Base-by-base conservation (phyloP, 2,329 filamentous ascomycete species). In the Cryphonectria parasitica region DNA sequence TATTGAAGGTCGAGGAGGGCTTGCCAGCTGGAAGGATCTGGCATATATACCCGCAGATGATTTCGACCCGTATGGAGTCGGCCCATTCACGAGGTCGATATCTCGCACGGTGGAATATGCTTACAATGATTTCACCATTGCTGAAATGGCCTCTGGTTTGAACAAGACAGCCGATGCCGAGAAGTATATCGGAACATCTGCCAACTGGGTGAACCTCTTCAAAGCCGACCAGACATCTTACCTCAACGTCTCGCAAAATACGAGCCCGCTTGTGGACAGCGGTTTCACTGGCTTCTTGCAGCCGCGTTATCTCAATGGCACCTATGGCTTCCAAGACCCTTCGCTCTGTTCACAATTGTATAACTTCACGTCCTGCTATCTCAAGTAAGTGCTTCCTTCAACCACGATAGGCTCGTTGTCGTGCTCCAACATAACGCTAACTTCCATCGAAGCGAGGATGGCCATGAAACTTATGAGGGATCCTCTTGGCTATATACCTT, bases 81-180 rank as follows among this genome's bases (percentile, higher is more conserved):
- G 91, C 0, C 87, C 88, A 0, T 85, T 90, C 75, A 92, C 91
- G 0, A 85, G 91, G 4, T 89, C 86, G 68, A 86, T 93, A 17
- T 92, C 89, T 1, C 84, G 91, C 6, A 93, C 91, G 0, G 86
- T 93, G 0, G 91, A 93, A 77, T 93, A 93, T 75, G 88, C 89
- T 1, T 93, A 93, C 78, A 88, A 93, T 70, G 91, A 93, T 78
- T 93, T 89, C 74, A 87, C 86, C 70, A 88, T 91, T 65, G 83
- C 87, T 0, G 80, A 86, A 36, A 86, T 92, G 68, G 90, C 90
- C 0, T 83, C 84, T 39, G 82, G 80, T 0, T 77, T 91, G 58
- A 87, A 87, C 3, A 83, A 87, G 15, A 81, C 82, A 7, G 79
- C 76, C 0, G 90, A 91, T 58, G 83, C 84, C 15, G 82, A 86